Evolutionary conservation across 768 basidiomycete genomes (phyloP).

Genomic region (Russula sp.): DNA sequence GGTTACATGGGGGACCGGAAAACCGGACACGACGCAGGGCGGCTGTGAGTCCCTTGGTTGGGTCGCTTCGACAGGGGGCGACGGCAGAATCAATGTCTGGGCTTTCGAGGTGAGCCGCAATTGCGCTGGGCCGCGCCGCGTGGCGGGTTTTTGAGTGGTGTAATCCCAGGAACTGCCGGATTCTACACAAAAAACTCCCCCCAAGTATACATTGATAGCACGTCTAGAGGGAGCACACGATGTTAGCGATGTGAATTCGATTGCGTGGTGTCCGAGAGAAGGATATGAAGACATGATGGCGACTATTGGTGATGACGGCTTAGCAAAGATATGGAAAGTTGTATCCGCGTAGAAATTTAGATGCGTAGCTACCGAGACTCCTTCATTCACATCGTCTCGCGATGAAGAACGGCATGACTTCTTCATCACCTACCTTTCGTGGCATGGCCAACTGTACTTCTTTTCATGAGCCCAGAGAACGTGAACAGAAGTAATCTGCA

Average conservation of each 20-base stretch:
- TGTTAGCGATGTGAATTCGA: slow-evolving; percentile 76
- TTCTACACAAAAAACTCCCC: slow-evolving; percentile 11
- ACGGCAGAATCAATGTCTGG: slow-evolving; percentile 80
- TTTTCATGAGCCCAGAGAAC: no score
- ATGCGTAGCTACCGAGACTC: background rate
- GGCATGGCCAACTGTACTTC: no score
- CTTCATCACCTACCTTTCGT: no score
- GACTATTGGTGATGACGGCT: slow-evolving; percentile 82
- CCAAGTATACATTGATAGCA: slow-evolving; percentile 41
- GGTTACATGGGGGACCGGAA: slow-evolving; percentile 57
- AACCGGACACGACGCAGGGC: slow-evolving; percentile 24
- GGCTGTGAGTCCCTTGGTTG: slow-evolving; percentile 53
- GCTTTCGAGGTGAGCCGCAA: slow-evolving; percentile 46
- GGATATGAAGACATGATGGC: slow-evolving; percentile 64
- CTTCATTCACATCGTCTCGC: background rate
- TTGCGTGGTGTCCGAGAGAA: slow-evolving; percentile 72
- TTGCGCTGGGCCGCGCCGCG: no score
- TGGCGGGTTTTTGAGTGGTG: background rate
- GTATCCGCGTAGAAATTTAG: slow-evolving; percentile 10
- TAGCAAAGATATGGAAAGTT: slow-evolving; percentile 71
- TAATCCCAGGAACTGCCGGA: background rate
- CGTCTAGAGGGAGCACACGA: slow-evolving; percentile 62
- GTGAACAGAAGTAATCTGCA: no score
- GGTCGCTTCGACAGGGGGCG: slow-evolving; percentile 79
- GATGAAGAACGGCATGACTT: background rate